Evolutionary conservation across 257 asterid genomes (phyloP).

Genomic region (Henckelia pumila): DNA sequence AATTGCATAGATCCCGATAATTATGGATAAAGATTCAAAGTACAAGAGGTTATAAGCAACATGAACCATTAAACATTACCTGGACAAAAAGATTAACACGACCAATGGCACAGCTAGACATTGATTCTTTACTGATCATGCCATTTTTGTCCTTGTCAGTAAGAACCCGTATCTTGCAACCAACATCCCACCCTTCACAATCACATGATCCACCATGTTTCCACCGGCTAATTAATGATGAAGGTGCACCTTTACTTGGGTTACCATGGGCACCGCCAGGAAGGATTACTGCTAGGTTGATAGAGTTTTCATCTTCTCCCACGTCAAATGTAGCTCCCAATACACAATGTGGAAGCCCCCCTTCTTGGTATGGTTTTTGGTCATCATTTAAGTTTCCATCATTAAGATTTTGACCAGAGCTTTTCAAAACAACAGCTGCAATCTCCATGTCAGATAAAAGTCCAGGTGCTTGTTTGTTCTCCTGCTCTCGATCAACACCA

Average conservation of each 20-base stretch:
- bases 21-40: neutral
- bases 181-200: constrained; percentile 99
- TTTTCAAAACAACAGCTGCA: constrained; percentile 62
- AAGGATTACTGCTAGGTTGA: constrained; percentile 52
- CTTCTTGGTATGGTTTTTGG: constrained; percentile 20
- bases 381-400: constrained; percentile 23
- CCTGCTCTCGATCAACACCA: constrained; percentile 45
- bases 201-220: constrained; percentile 83
- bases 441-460: constrained; percentile 54
- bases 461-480: constrained; percentile 46
- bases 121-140: constrained; percentile 24
- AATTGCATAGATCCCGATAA: constrained; percentile 14
- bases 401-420: constrained; percentile 26
- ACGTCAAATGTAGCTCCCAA: constrained; percentile 12
- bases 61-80: constrained; percentile 39
- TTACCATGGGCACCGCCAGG: constrained; percentile 74
- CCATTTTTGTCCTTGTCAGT: constrained; percentile 33
- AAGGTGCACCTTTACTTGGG: constrained; percentile 66
- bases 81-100: constrained; percentile 49
- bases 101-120: constrained; percentile 30
- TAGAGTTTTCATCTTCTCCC: constrained; percentile 24
- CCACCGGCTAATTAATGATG: constrained; percentile 77
- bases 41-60: neutral
- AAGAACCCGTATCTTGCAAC: constrained; percentile 84
- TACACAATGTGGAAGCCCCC: constrained; percentile 18